Conservation (phyloP, 2,329 filamentous ascomycete genomes). For the Penicillium sp. region DNA sequence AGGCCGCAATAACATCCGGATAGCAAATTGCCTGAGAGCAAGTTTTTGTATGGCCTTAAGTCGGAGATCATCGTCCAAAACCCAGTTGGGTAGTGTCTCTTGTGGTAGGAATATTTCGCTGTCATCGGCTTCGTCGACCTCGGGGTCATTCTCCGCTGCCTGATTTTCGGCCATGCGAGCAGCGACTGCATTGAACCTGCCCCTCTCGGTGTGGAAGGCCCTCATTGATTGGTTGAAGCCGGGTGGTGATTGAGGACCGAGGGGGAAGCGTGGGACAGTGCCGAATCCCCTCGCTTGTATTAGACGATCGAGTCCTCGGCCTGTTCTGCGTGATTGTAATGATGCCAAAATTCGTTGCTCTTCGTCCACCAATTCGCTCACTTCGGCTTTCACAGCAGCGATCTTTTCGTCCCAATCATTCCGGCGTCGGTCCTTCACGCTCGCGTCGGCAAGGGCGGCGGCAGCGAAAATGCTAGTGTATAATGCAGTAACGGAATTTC, state of each 20-base stretch:
- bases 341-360: conserved; percentile 38
- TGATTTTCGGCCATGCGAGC: conserved; percentile 11
- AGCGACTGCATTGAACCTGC: conserved; percentile 4
- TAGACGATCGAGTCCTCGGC: conserved; percentile 17
- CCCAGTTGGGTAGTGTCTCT: conserved; percentile 29
- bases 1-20: conserved; percentile 41
- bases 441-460: conserved; percentile 43
- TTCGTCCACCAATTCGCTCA: conserved; percentile 41
- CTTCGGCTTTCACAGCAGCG: conserved; percentile 45
- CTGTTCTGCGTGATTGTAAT: conserved; percentile 28
- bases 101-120: conserved; percentile 22
- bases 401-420: conserved; percentile 45
- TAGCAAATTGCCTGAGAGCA: conserved; percentile 41
- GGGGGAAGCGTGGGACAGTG: conserved; percentile 17
- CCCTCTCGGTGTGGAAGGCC: conserved; percentile 21
- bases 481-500: conserved; percentile 47
- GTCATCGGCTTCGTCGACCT: conserved; percentile 17
- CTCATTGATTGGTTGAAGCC: conserved; percentile 15
- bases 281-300: conserved; percentile 29
- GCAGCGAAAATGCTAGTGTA: conserved; percentile 47
- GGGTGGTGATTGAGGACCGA: conserved; percentile 10
- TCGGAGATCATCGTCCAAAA: conserved; percentile 30
- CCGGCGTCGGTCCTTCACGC: conserved; percentile 41
- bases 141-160: conserved; percentile 9
- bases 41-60: conserved; percentile 42